A percentile compares a stretch with the other conserved stretches of the same genome.
These are phyloP conservation scores for Fusarium sp. DNA, from an alignment of 2,329 filamentous ascomycete species.

Conservation along the genomic window DNA sequence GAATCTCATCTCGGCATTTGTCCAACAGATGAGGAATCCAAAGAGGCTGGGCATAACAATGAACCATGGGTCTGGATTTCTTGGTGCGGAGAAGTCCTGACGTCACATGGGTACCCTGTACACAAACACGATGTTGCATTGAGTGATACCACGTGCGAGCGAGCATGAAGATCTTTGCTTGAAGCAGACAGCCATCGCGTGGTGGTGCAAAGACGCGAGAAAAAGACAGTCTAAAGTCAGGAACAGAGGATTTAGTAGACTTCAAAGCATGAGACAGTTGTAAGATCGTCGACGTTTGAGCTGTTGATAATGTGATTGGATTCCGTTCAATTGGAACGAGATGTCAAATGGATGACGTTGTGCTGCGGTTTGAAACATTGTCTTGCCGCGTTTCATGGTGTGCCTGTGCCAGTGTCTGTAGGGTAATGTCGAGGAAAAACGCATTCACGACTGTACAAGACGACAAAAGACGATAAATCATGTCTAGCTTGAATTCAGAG, in stretches of 20 bases:
- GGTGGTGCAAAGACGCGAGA: background rate
- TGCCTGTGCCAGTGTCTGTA: background rate
- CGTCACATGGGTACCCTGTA: constrained; percentile 18
- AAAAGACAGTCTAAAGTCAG: constrained; percentile 1
- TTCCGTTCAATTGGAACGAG: background rate
- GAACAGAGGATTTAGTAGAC: background rate
- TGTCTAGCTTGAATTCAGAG: background rate
- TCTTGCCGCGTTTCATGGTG: no score
- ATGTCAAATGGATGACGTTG: background rate
- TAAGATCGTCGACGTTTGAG: background rate
- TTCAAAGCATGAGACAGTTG: background rate
- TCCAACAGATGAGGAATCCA: background rate
- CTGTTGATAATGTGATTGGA: background rate
- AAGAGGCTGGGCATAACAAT: constrained; percentile 15
- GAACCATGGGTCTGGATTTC: background rate
- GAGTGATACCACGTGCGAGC: constrained; percentile 2
- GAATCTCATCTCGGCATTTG: background rate
- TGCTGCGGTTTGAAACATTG: background rate
- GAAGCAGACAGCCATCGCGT: background rate
- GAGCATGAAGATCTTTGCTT: background rate
- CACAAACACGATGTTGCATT: constrained; percentile 3
- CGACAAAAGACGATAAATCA: background rate
- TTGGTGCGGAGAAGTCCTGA: constrained; percentile 18
- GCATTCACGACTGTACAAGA: background rate
- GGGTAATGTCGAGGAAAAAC: background rate